A percentile compares a stretch with the other conserved stretches of the same genome.
Conservation (phyloP, 2,329 filamentous ascomycete species). For the Passalora sequoiae region DNA sequence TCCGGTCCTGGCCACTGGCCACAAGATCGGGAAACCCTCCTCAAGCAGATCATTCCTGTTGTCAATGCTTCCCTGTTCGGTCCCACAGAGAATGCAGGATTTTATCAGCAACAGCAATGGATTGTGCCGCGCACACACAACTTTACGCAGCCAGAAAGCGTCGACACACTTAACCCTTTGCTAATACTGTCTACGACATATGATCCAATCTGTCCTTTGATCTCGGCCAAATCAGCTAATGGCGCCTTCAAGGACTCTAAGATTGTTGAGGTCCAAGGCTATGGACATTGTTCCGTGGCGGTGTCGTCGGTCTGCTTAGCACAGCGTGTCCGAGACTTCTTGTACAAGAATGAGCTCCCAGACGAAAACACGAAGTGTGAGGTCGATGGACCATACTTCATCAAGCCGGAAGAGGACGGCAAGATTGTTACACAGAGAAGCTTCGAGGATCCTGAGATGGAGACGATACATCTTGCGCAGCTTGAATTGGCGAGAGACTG, state of each 20-base stretch:
- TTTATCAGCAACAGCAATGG: slow-evolving; percentile 20
- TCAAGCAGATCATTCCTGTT: slow-evolving; percentile 17
- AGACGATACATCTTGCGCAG: slow-evolving; percentile 22
- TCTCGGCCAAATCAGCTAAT: slow-evolving; percentile 18
- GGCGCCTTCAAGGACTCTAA: slow-evolving; percentile 15
- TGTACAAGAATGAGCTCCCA: slow-evolving; percentile 20
- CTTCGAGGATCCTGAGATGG: slow-evolving; percentile 14
- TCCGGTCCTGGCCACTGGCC: slow-evolving; percentile 17
- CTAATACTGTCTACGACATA: slow-evolving; percentile 21
- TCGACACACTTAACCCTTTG: slow-evolving; percentile 18
- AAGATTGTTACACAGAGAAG: slow-evolving; percentile 16
- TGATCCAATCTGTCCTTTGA: slow-evolving; percentile 21
- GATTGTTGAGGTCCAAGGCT: slow-evolving; percentile 20
- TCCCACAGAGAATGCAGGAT: slow-evolving; percentile 15
- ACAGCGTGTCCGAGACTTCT: slow-evolving; percentile 18
- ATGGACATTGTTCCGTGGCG: slow-evolving; percentile 21
- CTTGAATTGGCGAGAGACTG: slow-evolving; percentile 22
- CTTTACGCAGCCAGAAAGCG: slow-evolving; percentile 14
- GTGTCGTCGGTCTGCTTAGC: slow-evolving; percentile 21
- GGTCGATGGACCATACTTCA: slow-evolving; percentile 22
- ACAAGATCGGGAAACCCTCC: slow-evolving; percentile 15
- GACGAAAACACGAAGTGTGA: slow-evolving; percentile 19
- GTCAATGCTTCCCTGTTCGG: slow-evolving; percentile 19
- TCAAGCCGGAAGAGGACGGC: slow-evolving; percentile 22
- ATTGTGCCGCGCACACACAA: slow-evolving; percentile 17